Evolutionary conservation across 441 rosid genomes (phyloP), one percentile per base, ranked within the genome.

Genomic region (Lepidium campestre): DNA sequence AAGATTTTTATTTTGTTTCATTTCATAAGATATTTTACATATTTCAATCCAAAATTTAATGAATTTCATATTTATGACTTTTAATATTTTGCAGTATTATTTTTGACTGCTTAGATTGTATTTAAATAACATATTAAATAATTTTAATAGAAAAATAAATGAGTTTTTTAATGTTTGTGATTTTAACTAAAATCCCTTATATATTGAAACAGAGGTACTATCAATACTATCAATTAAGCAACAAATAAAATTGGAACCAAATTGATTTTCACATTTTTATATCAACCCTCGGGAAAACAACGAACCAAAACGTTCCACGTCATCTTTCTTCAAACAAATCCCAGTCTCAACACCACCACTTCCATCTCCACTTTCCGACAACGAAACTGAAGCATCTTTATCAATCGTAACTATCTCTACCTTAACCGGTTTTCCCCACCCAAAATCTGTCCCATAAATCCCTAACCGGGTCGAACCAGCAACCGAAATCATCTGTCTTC

Each of bases 391-490:
- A 50, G n/a, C 70, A 68, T 62, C 69, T 4, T 70, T 62, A 19
- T 62, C 75, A 0, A 79, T 71, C 1, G 84, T 75, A 11, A 73
- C 82, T 2, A 86, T 29, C 78, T 78, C 84, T 6, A 73, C 57
- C 49, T 62, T 71, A 50, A 54, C 64, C 0, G 91, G 83, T 22
- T 65, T 77, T 2, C 85, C 89, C 86, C 83, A 82, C 14, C 89
- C 85, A 31, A 82, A 86, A 72, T 82, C 83, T 8, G 62, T 17
- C 44, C 34, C 80, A 19, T 84, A 84, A 10, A 76, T 57, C 14
- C 47, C 71, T 11, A 86, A 75, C 13, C 57, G 68, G 18, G 71
- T 49, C 20, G 84, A 82, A 11, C 89, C 89, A 0, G 85, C 83
- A 7, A 79, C 74, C 13, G 45, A 20, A 10, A 68, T 39, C 36